Conservation (phyloP, 805 yeast species). For the Lachancea quebecensis region DNA sequence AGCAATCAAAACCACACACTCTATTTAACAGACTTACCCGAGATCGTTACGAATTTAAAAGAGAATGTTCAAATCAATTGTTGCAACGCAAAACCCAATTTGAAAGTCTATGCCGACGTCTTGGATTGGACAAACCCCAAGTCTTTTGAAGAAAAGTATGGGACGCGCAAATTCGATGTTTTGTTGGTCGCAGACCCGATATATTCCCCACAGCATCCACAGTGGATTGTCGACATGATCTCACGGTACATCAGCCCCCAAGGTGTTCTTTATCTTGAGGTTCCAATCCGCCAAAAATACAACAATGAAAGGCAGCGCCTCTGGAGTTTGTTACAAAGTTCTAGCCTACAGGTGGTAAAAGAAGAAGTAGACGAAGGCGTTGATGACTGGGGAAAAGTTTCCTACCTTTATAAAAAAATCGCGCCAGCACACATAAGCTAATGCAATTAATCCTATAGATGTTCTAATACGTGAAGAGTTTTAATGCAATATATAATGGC, state of each 20-base stretch:
- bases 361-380: slow-evolving; percentile 51
- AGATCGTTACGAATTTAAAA: slow-evolving; percentile 61
- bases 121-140: slow-evolving; percentile 75
- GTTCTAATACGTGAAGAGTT: neutral
- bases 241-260: slow-evolving; percentile 39
- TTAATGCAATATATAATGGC: neutral
- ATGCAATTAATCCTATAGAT: neutral
- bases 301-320: slow-evolving; percentile 56
- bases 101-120: slow-evolving; percentile 36
- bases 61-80: slow-evolving; percentile 54
- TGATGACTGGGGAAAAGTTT: slow-evolving; percentile 80
- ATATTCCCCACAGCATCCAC: slow-evolving; percentile 77
- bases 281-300: slow-evolving; percentile 67
- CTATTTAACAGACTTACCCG: slow-evolving; percentile 69
- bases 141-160: slow-evolving; percentile 29
- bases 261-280: slow-evolving; percentile 50
- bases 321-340: slow-evolving; percentile 46
- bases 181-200: slow-evolving; percentile 82
- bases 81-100: slow-evolving; percentile 11
- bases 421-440: neutral
- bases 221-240: slow-evolving; percentile 59
- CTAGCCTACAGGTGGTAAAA: slow-evolving; percentile 24
- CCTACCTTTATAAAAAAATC: slow-evolving; percentile 40
- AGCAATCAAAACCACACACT: slow-evolving; percentile 37
- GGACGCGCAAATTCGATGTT: slow-evolving; percentile 41